Conservation (phyloP, 2,329 filamentous ascomycete genomes). For the Tolypocladium paradoxum region DNA sequence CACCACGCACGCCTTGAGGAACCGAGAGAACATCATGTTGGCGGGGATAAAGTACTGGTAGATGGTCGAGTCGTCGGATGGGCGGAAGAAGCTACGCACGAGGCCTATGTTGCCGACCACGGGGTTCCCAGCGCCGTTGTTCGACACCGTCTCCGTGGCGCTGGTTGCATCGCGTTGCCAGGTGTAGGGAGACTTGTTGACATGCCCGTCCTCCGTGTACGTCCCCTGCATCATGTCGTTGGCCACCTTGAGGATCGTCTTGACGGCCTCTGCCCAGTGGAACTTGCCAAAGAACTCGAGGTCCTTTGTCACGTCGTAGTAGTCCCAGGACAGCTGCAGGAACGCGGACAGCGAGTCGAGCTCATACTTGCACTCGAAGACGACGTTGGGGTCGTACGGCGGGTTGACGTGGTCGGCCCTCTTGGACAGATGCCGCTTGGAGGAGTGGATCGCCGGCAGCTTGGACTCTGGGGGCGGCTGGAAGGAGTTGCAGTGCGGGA, state of each 20-base stretch:
- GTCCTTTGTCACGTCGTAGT: conserved; percentile 63
- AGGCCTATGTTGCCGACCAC: conserved; percentile 70
- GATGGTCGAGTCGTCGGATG: conserved; percentile 78
- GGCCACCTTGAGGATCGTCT: conserved; percentile 58
- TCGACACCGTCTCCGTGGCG: conserved; percentile 70
- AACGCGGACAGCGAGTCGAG: conserved; percentile 85
- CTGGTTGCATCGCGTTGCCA: conserved; percentile 64
- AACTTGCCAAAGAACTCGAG: conserved; percentile 61
- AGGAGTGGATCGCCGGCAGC: conserved; percentile 5
- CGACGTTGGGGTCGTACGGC: conserved; percentile 53
- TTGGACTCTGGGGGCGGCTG: conserved; percentile 69
- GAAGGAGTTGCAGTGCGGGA: conserved; percentile 89
- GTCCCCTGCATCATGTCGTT: conserved; percentile 63
- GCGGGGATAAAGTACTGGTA: conserved; percentile 82
- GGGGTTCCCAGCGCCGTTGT: conserved; percentile 70
- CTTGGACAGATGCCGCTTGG: conserved; percentile 10
- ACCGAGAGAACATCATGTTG: conserved; percentile 73
- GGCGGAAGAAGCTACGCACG: conserved; percentile 78
- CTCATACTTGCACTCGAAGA: conserved; percentile 96
- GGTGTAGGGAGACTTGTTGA: conserved; percentile 55
- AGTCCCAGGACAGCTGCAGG: conserved; percentile 70
- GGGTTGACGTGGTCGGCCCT: conserved; percentile 49
- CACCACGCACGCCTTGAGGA: conserved; percentile 38
- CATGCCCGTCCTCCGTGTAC: conserved; percentile 48
- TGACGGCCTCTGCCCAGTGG: conserved; percentile 63